A percentile compares a stretch with the other conserved stretches of the same genome.
Conservation (phyloP, 2,329 filamentous ascomycete genomes). For the Parascedosporium putredinis region DNA sequence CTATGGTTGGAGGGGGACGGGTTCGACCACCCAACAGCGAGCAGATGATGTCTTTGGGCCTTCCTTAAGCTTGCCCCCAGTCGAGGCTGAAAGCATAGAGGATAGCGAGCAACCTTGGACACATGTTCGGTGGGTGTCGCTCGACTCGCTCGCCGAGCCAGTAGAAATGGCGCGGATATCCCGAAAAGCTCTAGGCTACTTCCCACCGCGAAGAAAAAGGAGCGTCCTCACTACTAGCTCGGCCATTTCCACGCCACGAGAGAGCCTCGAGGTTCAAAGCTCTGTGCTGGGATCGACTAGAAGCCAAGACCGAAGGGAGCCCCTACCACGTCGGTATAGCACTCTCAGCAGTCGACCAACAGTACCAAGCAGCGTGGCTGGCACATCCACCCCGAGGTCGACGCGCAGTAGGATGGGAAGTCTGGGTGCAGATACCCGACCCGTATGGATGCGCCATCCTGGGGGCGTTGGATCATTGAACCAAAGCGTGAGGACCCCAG, state of each 20-base stretch:
- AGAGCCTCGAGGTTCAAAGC: constrained; percentile 51
- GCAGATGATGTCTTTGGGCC: constrained; percentile 32
- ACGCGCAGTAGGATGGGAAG: constrained; percentile 27
- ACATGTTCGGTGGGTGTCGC: constrained; percentile 79
- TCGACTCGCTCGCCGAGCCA: constrained; percentile 58
- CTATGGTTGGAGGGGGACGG: constrained; percentile 4
- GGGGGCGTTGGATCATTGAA: constrained; percentile 81
- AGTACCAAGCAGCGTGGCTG: background rate
- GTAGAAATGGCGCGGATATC: constrained; percentile 82
- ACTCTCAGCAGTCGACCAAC: constrained; percentile 25
- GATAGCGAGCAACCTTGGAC: constrained; percentile 56
- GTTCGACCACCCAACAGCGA: constrained; percentile 13
- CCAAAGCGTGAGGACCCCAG: constrained; percentile 59
- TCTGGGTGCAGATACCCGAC: constrained; percentile 27
- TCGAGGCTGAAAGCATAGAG: constrained; percentile 26
- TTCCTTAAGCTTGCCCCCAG: constrained; percentile 20
- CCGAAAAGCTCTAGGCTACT: constrained; percentile 74
- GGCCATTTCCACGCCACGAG: constrained; percentile 54
- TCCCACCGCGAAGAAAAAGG: constrained; percentile 84
- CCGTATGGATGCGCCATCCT: constrained; percentile 65
- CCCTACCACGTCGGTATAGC: constrained; percentile 32
- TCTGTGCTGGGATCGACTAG: constrained; percentile 26
- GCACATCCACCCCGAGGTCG: constrained; percentile 21
- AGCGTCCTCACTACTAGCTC: constrained; percentile 54
- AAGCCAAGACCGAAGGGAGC: constrained; percentile 8